Evolutionary conservation across 768 basidiomycete genomes (phyloP).

Genomic region (Cystobasidium onofrii): DNA sequence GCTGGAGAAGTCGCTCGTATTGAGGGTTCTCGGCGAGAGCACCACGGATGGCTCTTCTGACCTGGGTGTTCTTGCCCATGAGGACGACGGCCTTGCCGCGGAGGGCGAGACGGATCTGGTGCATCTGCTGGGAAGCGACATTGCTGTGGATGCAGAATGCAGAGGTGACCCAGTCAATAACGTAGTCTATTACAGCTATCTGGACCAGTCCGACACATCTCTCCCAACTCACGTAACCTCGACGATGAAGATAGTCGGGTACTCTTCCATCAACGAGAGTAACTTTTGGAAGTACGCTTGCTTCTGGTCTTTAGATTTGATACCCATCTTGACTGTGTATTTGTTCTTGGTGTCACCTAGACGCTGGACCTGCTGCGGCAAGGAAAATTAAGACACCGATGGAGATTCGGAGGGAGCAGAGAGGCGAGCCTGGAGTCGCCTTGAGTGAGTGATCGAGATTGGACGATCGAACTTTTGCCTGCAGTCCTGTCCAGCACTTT

Average conservation of each 20-base stretch:
- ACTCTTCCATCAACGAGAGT: slow-evolving; percentile 74
- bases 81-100: slow-evolving; percentile 92
- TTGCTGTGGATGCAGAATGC: slow-evolving; percentile 52
- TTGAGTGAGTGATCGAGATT: too few species aligned
- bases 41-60: slow-evolving; percentile 89
- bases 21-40: slow-evolving; percentile 83
- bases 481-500: too few species aligned
- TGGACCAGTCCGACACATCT: slow-evolving; percentile 83
- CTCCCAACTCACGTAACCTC: slow-evolving; percentile 77
- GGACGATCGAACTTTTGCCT: too few species aligned
- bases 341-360: slow-evolving; percentile 5
- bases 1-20: slow-evolving; percentile 90
- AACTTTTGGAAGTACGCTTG: slow-evolving; percentile 85
- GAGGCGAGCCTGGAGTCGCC: too few species aligned
- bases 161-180: too few species aligned
- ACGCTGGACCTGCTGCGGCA: slow-evolving; percentile 17
- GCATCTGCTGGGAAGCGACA: slow-evolving; percentile 99
- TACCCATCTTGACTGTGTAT: background rate
- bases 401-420: too few species aligned
- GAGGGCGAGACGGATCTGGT: slow-evolving; percentile 87
- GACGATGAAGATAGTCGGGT: slow-evolving; percentile 68
- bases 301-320: slow-evolving; percentile 56
- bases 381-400: background rate
- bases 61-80: slow-evolving; percentile 99
- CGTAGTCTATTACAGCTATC: slow-evolving; percentile 48